Evolutionary conservation across 257 asterid genomes (phyloP), one percentile per base, ranked within the genome.

Genomic region (Penstemon eatonii): DNA sequence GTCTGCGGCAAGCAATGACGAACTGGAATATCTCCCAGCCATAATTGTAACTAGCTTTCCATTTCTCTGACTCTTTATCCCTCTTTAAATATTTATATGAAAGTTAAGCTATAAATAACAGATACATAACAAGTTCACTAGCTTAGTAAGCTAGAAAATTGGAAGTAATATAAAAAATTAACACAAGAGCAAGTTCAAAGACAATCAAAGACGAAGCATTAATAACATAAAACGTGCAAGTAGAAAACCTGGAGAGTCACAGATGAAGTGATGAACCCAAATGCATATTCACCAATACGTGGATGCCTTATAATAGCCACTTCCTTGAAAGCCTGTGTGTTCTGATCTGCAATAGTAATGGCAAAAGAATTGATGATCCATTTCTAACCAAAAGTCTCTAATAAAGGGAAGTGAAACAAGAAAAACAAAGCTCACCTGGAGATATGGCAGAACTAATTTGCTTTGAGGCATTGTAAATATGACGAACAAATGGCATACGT

Each of bases 271-370:
- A 88, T 88, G 76, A 88, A 88, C 60, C 88, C 95, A 72, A 88
- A 83, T 61, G 95, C 95, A 71, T 85, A 88, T 85, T 88, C 95
- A 83, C 92, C 95, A 75, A 88, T 74, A 33, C 92, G 89, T 7
- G 95, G 95, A 80, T 88, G 95, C 77, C 92, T 82, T 64, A 88
- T 88, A 44, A 88, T 88, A 9, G 95, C 95, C 47, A 88, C 95
- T 79, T 88, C 95, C 84, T 88, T 88, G 78, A 88, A 88, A 41
- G 95, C 95, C 77, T 73, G 89, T 25, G 85, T 70, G 62, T 88
- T 88, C 70, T 88, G 92, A 75, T 88, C 95, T 88, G 86, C 72
- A 74, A 57, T 59, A 55, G 56, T 10, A 67, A 10, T 42, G 52
- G 39, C 37, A 67, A 77, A 19, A 67, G 56, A 68, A 54, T 59